These are phyloP conservation scores for Pelargonium nanum DNA, from an alignment of 345 rosid species.

Conservation along the genomic window DNA sequence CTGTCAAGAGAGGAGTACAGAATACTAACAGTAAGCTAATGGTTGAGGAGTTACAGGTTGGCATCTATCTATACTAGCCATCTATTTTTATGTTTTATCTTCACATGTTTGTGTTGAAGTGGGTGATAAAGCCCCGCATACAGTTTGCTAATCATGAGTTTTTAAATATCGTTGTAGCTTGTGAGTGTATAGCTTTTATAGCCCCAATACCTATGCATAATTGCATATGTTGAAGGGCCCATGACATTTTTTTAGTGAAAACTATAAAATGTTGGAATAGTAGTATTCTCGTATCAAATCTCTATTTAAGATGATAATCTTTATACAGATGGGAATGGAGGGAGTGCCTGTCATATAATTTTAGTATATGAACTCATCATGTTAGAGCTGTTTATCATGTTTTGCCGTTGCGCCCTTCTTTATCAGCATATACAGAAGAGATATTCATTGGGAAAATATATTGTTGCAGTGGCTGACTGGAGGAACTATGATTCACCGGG, in stretches of 20 bases:
- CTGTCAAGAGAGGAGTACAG: constrained; percentile 82
- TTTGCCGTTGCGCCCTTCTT: background rate
- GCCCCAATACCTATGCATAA: background rate
- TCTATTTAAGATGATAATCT: background rate
- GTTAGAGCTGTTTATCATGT: background rate
- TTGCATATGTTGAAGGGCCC: background rate
- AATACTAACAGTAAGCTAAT: constrained; percentile 69
- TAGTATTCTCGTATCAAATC: background rate
- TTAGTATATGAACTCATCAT: too few species aligned
- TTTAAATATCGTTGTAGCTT: background rate
- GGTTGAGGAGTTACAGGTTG: constrained; percentile 85
- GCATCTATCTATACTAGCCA: constrained; percentile 5
- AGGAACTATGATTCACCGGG: constrained; percentile 71
- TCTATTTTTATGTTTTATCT: background rate
- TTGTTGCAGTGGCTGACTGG: constrained; percentile 79
- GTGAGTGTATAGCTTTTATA: background rate
- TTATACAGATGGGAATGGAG: too few species aligned
- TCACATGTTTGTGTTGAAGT: background rate
- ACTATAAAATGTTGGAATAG: background rate
- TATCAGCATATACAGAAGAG: background rate
- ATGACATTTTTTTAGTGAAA: background rate
- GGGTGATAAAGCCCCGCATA: too few species aligned
- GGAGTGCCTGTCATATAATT: too few species aligned
- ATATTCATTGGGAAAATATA: constrained; percentile 15
- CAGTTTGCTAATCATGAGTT: background rate